Base-by-base conservation (phyloP, 2,329 filamentous ascomycete genomes). In the Hyphodiscus sp. region DNA sequence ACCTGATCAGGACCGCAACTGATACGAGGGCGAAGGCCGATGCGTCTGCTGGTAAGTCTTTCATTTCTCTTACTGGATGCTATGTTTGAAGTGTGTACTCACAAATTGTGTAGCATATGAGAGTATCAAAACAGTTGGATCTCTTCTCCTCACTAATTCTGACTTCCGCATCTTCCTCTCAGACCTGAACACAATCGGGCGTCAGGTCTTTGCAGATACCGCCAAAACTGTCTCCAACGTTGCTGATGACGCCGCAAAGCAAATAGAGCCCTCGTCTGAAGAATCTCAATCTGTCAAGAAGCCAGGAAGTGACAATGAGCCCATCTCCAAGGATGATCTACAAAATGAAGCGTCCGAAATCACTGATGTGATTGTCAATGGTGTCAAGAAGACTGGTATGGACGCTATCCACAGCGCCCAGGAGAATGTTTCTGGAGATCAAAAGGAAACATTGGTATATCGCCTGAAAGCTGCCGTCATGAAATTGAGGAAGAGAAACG, bases 111-210 rank as follows among this genome's bases (percentile, higher is more conserved):
- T 59, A 87, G 87, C 88, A 16, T 91, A 91, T 64, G 78, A 87
- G 65, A 96, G 91, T 68, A 72, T 96, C 47, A 86, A 84, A 54
- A 96, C 91, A 0, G 82, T 97, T 0, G 86, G 87, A 29, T 87
- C 86, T 2, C 75, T 97, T n/a, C 79, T 96, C 0, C 74, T 97
- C 44, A 90, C 89, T 15, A 97, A 97, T 67, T 84, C 87, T 0
- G 91, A 96, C 64, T 96, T 97, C 68, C 85, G 91, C 41, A 76
- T 91, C 7, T 91, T 97, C 63, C 74, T 96, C 45, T 82, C 85
- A 11, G 92, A 97, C 64, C 71, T 96, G 42, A 83, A 84, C 45
- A 84, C 85, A 0, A 80, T 96, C 46, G 87, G 86, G 13, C 83
- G 87, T 43, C 87, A 96, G 66, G 85, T 97, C 0, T 91, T 96